Base-by-base conservation (phyloP, 1,284 basidiomycete species). In the Tetrapyrgos nigripes region DNA sequence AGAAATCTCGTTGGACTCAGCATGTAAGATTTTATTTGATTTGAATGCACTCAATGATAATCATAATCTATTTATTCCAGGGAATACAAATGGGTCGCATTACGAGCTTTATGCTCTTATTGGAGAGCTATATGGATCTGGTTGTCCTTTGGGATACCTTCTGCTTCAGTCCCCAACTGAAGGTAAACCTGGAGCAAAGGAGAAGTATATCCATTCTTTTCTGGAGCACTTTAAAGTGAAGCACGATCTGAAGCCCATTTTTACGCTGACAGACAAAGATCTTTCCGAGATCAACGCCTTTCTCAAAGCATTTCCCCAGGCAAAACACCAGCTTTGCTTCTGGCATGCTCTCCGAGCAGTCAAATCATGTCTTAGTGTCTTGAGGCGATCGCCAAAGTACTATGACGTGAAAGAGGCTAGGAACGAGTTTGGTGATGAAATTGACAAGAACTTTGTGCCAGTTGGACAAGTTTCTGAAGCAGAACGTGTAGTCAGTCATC, bases 1-100 rank as follows among this genome's bases (percentile, higher is more conserved):
- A 6, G 64, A 66, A 29, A 19, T 67, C 8, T 54, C 61, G 4
- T 50, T 67, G 55, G 64, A 67, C 45, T 66, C 63, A 8, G 66
- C 64, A 1, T 67, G 65, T 66, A 49, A 50, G 62, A 51, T 27
- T 50, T 40, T 54, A 14, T 8, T 33, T 33, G 31, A 33, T 14
- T 33, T 8, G 9, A 33, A 33, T 33, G 9, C 14, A 8, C 14
- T 33, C 31, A 33, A 33, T 33, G 14, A 8, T 8, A 33, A 8
- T 8, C 31, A 33, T 33, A 8, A 14, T 33, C 35, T 43, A 3
- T 6, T 2, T 23, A 52, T 33, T 17, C n/a, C 27, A 56, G 58
- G 49, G 58, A 60, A 60, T 27, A 60, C 48, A 6, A 60, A 55
- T 48, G 50, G 47, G 9, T 29, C 52, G 27, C 50, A 57, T 2